Percentiles rank a stretch among this genome's conserved stretches.
Conservation (phyloP, 2,329 filamentous ascomycete species). For the Colletotrichum limetticola region DNA sequence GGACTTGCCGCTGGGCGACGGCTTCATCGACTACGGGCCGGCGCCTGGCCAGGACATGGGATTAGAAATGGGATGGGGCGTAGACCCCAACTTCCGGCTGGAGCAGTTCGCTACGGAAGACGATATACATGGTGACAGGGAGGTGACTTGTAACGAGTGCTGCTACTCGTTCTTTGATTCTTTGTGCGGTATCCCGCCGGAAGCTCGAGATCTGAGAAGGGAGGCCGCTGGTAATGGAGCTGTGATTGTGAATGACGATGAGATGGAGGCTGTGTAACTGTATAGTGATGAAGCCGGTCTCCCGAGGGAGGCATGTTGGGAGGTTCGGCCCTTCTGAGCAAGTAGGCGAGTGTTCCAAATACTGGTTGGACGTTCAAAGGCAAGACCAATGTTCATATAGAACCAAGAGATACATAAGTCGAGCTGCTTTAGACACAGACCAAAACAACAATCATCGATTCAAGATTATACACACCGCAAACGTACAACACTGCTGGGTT, state of each 20-base stretch:
- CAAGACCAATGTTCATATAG: not conserved
- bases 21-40: constrained; percentile 30
- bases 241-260: constrained; percentile 3
- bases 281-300: not conserved
- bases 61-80: constrained; percentile 14
- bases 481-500: not conserved
- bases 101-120: not conserved
- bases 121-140: constrained; percentile 1
- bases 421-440: not conserved
- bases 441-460: not conserved
- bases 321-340: not conserved
- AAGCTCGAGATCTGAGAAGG: constrained; percentile 4
- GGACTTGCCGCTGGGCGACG: constrained; percentile 6
- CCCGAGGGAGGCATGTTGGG: not conserved
- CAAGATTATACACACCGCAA: not conserved
- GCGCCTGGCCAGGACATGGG: constrained; percentile 21
- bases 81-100: constrained; percentile 6
- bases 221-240: not conserved
- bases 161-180: constrained; percentile 19
- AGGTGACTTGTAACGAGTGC: constrained; percentile 8
- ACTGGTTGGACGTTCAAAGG: too few relatives aligned
- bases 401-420: not conserved
- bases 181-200: constrained; percentile 11
- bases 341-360: not conserved
- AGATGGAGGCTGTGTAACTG: constrained; percentile 22